Base-by-base conservation (phyloP, 495 filamentous ascomycete genomes). In the Aspergillus indologenus region DNA sequence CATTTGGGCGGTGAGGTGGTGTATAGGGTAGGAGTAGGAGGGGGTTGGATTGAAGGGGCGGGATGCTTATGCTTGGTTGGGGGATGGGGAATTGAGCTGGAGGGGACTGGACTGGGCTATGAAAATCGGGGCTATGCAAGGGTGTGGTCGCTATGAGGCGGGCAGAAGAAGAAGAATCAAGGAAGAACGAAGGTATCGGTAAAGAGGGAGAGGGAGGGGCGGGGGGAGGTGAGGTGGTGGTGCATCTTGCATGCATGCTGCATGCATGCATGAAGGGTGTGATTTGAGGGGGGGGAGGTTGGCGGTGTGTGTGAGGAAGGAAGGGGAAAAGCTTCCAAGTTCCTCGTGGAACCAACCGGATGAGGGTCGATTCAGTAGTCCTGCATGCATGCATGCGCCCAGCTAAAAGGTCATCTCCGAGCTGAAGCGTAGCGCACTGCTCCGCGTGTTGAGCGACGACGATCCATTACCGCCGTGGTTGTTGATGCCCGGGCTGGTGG, bases 401-500 rank as follows among this genome's bases (percentile, higher is more conserved):
- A 61, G 47, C 46, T 53, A 62, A 47, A 74, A 59, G 31, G 67
- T 65, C 70, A 71, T 71, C 49, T 77, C 75, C 3, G 77, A 75
- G 45, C 75, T 79, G 49, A 72, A 78, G 20, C 77, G 64, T 42
- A 79, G 62, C 1, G 59, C 68, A 64, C 76, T 79, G 7, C 67
- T 69, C 49, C 75, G 66, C 7, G 71, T 71, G 2, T 64, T 40
- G 34, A 11, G 53, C 56, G 71, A 53, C 40, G 60, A 62, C 11
- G 66, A 73, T 5, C 61, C 61, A 17, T 48, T 48, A 24, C 23
- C 23, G 9, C 67, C 64, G 55, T 71, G 65, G 19, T 75, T 76
- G 54, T 68, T 71, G 47, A 75, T 55, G 0, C 75, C 77, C 12
- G 77, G 77, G 55, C 77, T 79, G 11, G 73, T 71, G n/a, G 75